Evolutionary conservation across 768 basidiomycete genomes (phyloP), one percentile per base, ranked within the genome.

Genomic region (Sporobolomyces pararoseus): DNA sequence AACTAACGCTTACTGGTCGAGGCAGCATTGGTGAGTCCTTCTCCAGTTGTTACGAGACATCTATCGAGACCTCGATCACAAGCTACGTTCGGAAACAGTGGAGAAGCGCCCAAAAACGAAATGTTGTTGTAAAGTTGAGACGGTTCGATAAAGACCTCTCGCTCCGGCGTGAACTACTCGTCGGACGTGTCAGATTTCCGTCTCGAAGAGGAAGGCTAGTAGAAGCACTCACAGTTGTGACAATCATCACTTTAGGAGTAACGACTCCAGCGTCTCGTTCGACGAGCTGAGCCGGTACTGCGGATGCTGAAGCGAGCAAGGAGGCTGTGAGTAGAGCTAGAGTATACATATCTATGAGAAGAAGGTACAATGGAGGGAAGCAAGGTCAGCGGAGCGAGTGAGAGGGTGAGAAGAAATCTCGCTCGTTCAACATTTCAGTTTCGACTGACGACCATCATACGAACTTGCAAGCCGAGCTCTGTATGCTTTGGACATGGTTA

Each of bases 21-120:
- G 16, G 82, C 82, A 0, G 83, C 82, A 72, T 83, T 83, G 75
- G 83, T 82, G 73, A 82, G 81, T 9, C 73, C 73, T 21, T 73
- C 72, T 14, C 72, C 72, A 0, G 72, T 73, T 31, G 52, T 79
- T 10, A 82, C 65, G 46, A 81, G 78, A 63, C 82, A 83, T 55
- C 81, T 76, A 12, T 73, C 66, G 9, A 79, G 80, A 31, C 75
- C 71, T 31, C 52, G 31, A 19, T 81, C 78, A 71, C 82, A 83
- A 46, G 79, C 78, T 5, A 78, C 78, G 51, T 80, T 62, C 5
- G 81, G 82, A 75, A 70, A 83, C 23, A 80, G 74, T 7, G 79
- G 80, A 0, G 81, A 82, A 23, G 82, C 70, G 17, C 82, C 82
- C 17, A 61, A 2, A 23, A 61, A 53, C 5, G 71, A 51, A 50